Base-by-base conservation (phyloP, 768 basidiomycete genomes). In the Calocera cornea region DNA sequence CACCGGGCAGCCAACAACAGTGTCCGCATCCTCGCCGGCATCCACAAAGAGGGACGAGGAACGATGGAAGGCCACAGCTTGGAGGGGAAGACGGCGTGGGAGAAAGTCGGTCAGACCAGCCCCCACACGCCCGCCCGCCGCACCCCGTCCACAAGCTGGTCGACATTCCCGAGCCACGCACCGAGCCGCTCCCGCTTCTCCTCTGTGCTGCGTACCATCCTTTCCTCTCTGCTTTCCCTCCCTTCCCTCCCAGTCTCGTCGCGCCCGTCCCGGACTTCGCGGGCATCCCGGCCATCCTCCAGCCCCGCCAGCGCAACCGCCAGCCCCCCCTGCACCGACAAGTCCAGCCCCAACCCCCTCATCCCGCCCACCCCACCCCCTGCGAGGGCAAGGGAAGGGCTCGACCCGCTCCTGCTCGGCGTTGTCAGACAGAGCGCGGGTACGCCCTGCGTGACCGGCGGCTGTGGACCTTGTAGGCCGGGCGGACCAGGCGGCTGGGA, bases 61-160 rank as follows among this genome's bases (percentile, higher is more conserved):
- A n/a, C n/a, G n/a, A n/a, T n/a, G n/a, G n/a, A n/a, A n/a, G n/a
- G n/a, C n/a, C n/a, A n/a, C n/a, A n/a, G n/a, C n/a, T n/a, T n/a
- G n/a, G n/a, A n/a, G n/a, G n/a, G n/a, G n/a, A n/a, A n/a, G n/a
- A n/a, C n/a, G n/a, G n/a, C n/a, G n/a, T n/a, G n/a, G n/a, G n/a
- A n/a, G n/a, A n/a, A 47, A 47, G 44, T 19, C 16, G 16, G 7
- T 70, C 67, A 83, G 36, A 76, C 85, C 67, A 92, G 75, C 5
- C 92, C 91, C 90, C 90, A 95, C 66, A 94, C 86, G 0, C 92
- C 91, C 0, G 90, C 90, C 76, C 86, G 89, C 69, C 87, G 81
- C 36, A 95, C 89, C 0, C 92, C 87, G 69, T 92, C 90, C 3
- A 95, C 90, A 11, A 95, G 81, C 34, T 89, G 88, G 74, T 95